Evolutionary conservation across 805 yeast species (phyloP), one percentile per base, ranked within the genome.

Genomic region (Starmerella potacharoeniae): DNA sequence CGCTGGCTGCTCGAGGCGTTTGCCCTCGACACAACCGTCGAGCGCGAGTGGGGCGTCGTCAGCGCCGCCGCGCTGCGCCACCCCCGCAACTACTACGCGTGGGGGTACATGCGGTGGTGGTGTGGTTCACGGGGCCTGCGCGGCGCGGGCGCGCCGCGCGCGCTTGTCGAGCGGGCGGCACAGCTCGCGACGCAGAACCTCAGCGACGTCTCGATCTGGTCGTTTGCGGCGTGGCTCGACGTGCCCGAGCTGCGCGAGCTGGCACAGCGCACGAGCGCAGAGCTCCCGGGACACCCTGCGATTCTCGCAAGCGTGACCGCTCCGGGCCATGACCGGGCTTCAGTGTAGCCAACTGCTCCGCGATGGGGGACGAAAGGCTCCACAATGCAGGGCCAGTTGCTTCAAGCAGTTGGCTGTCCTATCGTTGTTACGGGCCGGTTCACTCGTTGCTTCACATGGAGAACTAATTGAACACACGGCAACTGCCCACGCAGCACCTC

Each of bases 71-170:
- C 71, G 0, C 62, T 56, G 29, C 56, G 63, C 11, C 82, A 78
- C 59, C 74, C 73, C 9, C 61, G 70, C 44, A 78, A 77, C 61
- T 78, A 78, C 60, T 77, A 77, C 53, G 78, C 80, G 0, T 71
- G 76, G 72, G 62, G 66, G n/a, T 67, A 71, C 55, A 44, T 60
- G 22, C 51, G 63, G 13, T 52, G 54, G 51, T 37, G 37, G 13
- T 57, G 49, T 39, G 29, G 35, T 4, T 3, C 7, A 17, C 3
- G 16, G 7, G 17, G 30, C 11, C 30, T 37, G 41, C 17, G 37
- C n/a, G 13, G 13, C 39, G 4, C 10, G 4, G 33, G 37, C 3
- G 33, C 22, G 29, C 28, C 7, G 13, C 55, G n/a, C 31, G 33
- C 49, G 64, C 48, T 61, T 53, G 52, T 58, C 59, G 51, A 10